Base-by-base conservation (phyloP, 768 basidiomycete species). In the Macrolepiota albuminosa region DNA sequence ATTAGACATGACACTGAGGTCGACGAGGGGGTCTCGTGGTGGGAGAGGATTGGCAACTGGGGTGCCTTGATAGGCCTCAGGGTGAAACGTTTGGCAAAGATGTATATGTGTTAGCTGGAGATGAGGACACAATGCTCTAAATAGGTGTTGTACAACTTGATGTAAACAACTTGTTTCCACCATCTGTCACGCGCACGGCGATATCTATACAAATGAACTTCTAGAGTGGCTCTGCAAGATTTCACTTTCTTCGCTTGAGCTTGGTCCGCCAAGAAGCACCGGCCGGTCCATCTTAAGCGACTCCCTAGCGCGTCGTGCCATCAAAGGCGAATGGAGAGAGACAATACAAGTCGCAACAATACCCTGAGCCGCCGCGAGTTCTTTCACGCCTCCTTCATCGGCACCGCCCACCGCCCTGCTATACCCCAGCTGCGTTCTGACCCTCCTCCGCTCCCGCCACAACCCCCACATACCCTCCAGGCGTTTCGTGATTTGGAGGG, bases 401-500 rank as follows among this genome's bases (percentile, higher is more conserved):
- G 84, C 58, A 78, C 82, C 52, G 76, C 78, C 65, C 76, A 82
- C 63, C 82, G 78, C 43, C 81, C 84, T 54, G 75, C 74, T 70
- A 79, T 88, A 72, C 85, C 88, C 60, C 79, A 70, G 54, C 77
- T 87, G 45, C 80, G 81, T 66, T 84, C 83, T 31, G 86, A 87
- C 71, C 70, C 79, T 56, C 67, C 73, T 72, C 57, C 73, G 70
- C 66, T 72, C 68, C 69, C 73, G 63, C 70, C 72, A 13, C 58
- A 54, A 70, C 58, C 68, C 70, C 66, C 85, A 71, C 64, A 78
- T 62, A 81, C 79, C 50, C 79, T 95, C 49, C 71, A 75, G 40
- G 88, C 86, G 61, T 93, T 88, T 67, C 83, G 79, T 52, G 74
- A 76, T 57, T 74, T 72, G 40, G 92, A 95, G 72, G 88, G 88